phyloP scores from a whole-genome alignment of 1,284 basidiomycete genomes.

The Hymenochaete sp. region DNA sequence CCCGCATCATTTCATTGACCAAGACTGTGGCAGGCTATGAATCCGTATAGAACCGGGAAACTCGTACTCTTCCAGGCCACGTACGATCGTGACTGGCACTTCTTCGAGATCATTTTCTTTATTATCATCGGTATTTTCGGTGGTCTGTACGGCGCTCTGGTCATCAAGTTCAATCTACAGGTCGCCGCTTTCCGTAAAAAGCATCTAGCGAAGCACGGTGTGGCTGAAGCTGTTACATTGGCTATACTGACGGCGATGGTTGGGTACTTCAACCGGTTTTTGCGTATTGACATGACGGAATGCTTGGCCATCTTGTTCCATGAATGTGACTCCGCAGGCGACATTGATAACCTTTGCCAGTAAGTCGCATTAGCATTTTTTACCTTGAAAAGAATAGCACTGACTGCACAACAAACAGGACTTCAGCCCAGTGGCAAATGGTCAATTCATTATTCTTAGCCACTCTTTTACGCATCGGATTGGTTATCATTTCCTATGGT shows the following conservation, averaged over 20 bases:
- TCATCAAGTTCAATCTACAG: slow-evolving; percentile 96
- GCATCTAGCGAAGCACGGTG: slow-evolving; percentile 75
- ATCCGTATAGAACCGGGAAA: slow-evolving; percentile 96
- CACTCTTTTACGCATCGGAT: slow-evolving; percentile 76
- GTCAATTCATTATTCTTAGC: slow-evolving; percentile 89
- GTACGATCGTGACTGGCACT: slow-evolving; percentile 97
- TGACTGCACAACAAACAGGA: slow-evolving; percentile 36
- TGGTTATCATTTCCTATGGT: slow-evolving; percentile 92
- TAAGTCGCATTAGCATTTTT: slow-evolving; percentile 44
- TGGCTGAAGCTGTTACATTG: slow-evolving; percentile 83
- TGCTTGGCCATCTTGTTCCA: slow-evolving; percentile 94
- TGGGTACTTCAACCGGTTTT: slow-evolving; percentile 90
- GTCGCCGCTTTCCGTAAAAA: slow-evolving; percentile 90
- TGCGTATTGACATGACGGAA: slow-evolving; percentile 98
- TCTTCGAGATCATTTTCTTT: slow-evolving; percentile 96
- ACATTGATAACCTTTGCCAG: slow-evolving; percentile 92
- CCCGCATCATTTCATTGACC: slow-evolving; percentile 10
- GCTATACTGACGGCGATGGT: slow-evolving; percentile 86
- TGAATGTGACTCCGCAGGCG: slow-evolving; percentile 92
- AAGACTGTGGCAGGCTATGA: slow-evolving; percentile 67
- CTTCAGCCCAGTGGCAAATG: slow-evolving; percentile 90
- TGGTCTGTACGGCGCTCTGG: slow-evolving; percentile 93
- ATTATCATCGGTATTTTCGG: slow-evolving; percentile 94
- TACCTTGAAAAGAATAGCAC: slow-evolving; percentile 6
- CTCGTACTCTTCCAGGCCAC: slow-evolving; percentile 97